Base-by-base conservation (phyloP, 2,329 filamentous ascomycete genomes). In the Pseudopithomyces maydicus region DNA sequence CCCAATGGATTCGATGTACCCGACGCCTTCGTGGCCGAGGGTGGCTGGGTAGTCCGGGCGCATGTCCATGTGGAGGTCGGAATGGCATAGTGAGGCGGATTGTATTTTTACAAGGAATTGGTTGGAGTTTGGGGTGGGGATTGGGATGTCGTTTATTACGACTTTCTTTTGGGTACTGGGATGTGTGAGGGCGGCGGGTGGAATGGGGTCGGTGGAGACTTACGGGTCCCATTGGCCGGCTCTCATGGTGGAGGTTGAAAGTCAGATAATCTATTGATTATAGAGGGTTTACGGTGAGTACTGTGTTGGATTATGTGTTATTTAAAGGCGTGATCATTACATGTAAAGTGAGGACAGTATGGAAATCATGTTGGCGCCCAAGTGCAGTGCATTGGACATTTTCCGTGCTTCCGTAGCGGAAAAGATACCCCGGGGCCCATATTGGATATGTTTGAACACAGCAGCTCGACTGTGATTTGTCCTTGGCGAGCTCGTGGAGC, bases 1-100 rank as follows among this genome's bases (percentile, higher is more conserved):
- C 19, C 71, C 70, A 6, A 81, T 70, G 7, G 70, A 66, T 14
- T 76, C 74, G 46, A 81, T 75, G 54, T 77, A 66, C 1, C 79
- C 80, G 20, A 80, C 77, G 15, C 79, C 80, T 68, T 82, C 81
- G 59, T 82, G 80, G 4, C 80, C 79, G 6, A 81, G 62, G 2
- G 75, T 77, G 1, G 76, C 65, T 0, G 64, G 54, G 42, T 65
- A 60, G 26, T 71, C 63, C n/a, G 69, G 66, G 5, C 70, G 65
- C 54, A 68, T 61, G 8, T 61, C 54, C 48, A 57, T 68, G 7
- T 69, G 59, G 1, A 73, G 59, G 45, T 73, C 70, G 1, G 69
- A 71, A 51, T 73, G 70, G 46, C 70, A 73, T 62, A 73, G 42
- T 33, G 69, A 73, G 12, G 70, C 70, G 2, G 66, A 67, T 46